Conservation (phyloP, 164 flowering plant species). For the Annona squamosa region DNA sequence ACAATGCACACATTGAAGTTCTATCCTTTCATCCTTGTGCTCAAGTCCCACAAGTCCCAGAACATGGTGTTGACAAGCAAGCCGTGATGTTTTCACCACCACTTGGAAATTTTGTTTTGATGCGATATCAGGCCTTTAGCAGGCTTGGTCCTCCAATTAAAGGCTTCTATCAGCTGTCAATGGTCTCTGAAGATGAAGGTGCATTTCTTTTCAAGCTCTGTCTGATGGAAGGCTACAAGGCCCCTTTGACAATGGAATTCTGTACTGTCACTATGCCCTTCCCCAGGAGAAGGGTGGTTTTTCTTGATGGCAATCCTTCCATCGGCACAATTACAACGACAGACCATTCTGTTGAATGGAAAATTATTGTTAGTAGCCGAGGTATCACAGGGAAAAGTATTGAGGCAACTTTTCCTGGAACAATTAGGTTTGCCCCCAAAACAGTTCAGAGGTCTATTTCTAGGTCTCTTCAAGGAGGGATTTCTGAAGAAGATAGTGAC, state of each 20-base stretch:
- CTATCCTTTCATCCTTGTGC: constrained; percentile 94
- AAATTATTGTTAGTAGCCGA: constrained; percentile 68
- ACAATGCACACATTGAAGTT: constrained; percentile 49
- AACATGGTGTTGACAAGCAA: constrained; percentile 78
- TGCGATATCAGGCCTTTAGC: constrained; percentile 74
- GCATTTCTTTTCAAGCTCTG: constrained; percentile 86
- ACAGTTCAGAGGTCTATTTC: constrained; percentile 40
- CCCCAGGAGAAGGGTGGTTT: constrained; percentile 73
- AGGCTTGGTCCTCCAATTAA: constrained; percentile 77
- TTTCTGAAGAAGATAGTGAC: constrained; percentile 80
- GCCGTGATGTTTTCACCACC: constrained; percentile 90
- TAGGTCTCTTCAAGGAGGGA: constrained; percentile 28
- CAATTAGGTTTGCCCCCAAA: constrained; percentile 78
- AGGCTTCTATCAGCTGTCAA: constrained; percentile 99
- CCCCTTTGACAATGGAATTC: constrained; percentile 76
- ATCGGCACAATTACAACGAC: constrained; percentile 72
- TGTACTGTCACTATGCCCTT: constrained; percentile 94
- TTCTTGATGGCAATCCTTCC: constrained; percentile 92
- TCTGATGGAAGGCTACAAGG: constrained; percentile 82
- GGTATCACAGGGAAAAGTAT: constrained; percentile 72
- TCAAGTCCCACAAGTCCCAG: constrained; percentile 95
- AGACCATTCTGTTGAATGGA: constrained; percentile 93
- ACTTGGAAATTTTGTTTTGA: constrained; percentile 77
- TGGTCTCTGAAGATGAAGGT: constrained; percentile 99
- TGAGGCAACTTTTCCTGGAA: constrained; percentile 96